Base-by-base conservation (phyloP, 2,329 filamentous ascomycete species). In the Penicillium sp. region DNA sequence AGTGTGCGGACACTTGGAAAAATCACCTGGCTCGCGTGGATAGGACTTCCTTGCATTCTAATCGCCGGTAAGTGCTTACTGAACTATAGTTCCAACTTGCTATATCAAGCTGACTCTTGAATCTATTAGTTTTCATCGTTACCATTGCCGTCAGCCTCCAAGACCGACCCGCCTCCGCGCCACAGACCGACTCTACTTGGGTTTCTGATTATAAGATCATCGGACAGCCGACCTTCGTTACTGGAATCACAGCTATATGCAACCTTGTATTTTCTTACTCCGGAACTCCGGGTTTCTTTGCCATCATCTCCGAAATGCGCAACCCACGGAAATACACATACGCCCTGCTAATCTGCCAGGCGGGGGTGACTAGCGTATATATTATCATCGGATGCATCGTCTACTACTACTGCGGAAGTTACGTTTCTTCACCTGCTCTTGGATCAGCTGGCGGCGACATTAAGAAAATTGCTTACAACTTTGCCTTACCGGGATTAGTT, bases 1-100 rank as follows among this genome's bases (percentile, higher is more conserved):
- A 75, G 72, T 46, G 69, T 75, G 14, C 67, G 68, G 48, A 74
- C 69, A 5, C 68, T 75, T 2, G 67, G 66, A 21, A 65, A 64
- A 28, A 65, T 73, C 28, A 66, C 65, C 19, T 71, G 67, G 67
- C 61, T 72, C 16, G 71, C 72, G 8, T 72, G 73, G 72, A 52
- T 72, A 33, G 70, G 71, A 16, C 55, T 65, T n/a, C 7, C 45
- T 2, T 56, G 51, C 23, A 62, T 66, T 19, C 40, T 66, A 3
- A 54, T 50, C 14, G 51, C 60, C 5, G 56, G 58, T 64, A n/a
- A 13, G 23, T 29, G 3, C 23, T 2, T 37, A 33, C 31, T 33
- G 7, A 9, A 13, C 9, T 33, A 33, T 14, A n/a, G n/a, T 19
- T n/a, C 23, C 18, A n/a, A 19, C 18, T 3, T 29, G 6, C 7